Percentiles rank a stretch among this genome's conserved stretches.
Evolutionary conservation across 768 basidiomycete species (phyloP).

Genomic region (Kwoniella bestiolae): DNA sequence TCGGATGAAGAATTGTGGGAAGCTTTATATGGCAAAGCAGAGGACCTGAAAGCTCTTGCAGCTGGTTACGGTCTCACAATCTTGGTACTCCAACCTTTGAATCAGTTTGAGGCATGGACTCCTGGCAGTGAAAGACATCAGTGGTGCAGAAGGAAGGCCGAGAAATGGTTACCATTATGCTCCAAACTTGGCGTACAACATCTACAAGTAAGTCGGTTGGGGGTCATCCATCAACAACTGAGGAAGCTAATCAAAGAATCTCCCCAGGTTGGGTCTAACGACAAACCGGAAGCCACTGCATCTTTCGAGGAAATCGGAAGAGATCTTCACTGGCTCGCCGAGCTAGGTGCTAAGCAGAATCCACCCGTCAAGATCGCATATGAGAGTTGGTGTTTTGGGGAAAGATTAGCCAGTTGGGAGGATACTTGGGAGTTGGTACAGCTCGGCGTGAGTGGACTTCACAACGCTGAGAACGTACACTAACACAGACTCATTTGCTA

Average conservation of each 20-base stretch:
- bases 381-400: conserved; percentile 44
- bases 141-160: conserved; percentile 33
- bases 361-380: conserved; percentile 40
- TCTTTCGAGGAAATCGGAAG: conserved; percentile 19
- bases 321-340: conserved; percentile 40
- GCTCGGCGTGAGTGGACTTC: not conserved
- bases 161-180: conserved; percentile 41
- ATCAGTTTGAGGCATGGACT: conserved; percentile 45
- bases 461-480: not conserved
- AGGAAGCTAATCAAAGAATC: not conserved
- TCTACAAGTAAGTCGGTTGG: conserved; percentile 33
- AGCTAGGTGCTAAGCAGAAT: conserved; percentile 26
- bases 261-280: conserved; percentile 31
- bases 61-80: conserved; percentile 19
- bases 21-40: conserved; percentile 14
- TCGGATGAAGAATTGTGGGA: conserved; percentile 21
- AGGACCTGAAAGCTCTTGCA: conserved; percentile 6
- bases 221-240: not conserved
- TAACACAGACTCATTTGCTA: not conserved
- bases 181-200: conserved; percentile 34
- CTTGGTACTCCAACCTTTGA: conserved; percentile 46
- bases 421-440: conserved; percentile 40
- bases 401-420: conserved; percentile 34
- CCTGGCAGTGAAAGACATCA: conserved; percentile 24
- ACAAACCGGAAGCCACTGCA: conserved; percentile 21